Evolutionary conservation across 495 filamentous ascomycete species (phyloP).

Genomic region (Penicillium verhagenii): DNA sequence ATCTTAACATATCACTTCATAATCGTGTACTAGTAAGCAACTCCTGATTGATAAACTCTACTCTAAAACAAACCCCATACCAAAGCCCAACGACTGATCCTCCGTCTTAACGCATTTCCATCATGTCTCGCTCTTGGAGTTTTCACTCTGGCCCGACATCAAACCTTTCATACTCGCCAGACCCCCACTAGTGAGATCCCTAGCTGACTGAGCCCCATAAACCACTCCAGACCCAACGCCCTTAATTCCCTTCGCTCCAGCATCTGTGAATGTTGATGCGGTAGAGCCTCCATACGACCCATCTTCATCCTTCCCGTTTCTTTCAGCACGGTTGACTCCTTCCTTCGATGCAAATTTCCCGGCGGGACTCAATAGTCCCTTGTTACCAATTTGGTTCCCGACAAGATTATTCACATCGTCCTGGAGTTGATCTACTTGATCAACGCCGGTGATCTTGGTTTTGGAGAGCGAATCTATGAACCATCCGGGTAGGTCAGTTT

Average conservation of each 20-base stretch:
- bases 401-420: slow-evolving; percentile 58
- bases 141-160: neutral
- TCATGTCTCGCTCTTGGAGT: neutral
- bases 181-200: neutral
- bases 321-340: slow-evolving; percentile 62
- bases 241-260: slow-evolving; percentile 4
- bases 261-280: neutral
- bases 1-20: too few species aligned
- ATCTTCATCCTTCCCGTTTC: slow-evolving; percentile 58
- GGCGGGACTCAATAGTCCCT: slow-evolving; percentile 57
- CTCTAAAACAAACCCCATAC: too few species aligned
- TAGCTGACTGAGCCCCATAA: slow-evolving; percentile 6
- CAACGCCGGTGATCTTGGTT: slow-evolving; percentile 61
- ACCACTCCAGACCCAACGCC: slow-evolving; percentile 3
- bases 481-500: too few species aligned
- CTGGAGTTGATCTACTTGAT: slow-evolving; percentile 62
- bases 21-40: too few species aligned
- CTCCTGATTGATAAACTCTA: too few species aligned
- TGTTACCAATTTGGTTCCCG: slow-evolving; percentile 60
- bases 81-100: too few species aligned
- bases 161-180: slow-evolving; percentile 2
- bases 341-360: slow-evolving; percentile 61
- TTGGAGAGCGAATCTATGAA: slow-evolving; percentile 59
- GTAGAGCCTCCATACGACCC: slow-evolving; percentile 44
- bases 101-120: too few species aligned